These are phyloP conservation scores for Cryptomeria japonica DNA, from an alignment of 75 land plant genomes.

Conservation along the genomic window DNA sequence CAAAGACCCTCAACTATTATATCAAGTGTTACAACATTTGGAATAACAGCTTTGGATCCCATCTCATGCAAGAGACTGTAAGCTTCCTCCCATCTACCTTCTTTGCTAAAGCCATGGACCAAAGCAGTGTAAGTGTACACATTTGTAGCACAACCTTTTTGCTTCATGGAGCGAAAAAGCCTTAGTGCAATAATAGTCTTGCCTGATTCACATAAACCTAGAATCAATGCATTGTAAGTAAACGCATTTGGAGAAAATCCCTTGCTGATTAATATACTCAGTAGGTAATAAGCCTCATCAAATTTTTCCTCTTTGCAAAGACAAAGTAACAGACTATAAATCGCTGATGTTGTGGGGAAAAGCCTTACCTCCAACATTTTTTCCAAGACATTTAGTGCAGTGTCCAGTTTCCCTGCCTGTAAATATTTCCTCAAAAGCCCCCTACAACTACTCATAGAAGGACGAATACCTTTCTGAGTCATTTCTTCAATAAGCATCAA, in stretches of 20 bases:
- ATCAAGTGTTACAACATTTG: constrained; percentile 40
- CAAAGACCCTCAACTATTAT: constrained; percentile 36
- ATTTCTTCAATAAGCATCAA: constrained; percentile 26
- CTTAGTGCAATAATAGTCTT: constrained; percentile 17
- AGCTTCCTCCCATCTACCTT: constrained; percentile 34
- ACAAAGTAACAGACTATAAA: constrained; percentile 18
- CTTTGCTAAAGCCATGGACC: constrained; percentile 33
- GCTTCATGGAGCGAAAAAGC: constrained; percentile 29
- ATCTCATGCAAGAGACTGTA: constrained; percentile 25
- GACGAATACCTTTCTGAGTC: constrained; percentile 22
- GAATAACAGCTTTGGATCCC: constrained; percentile 26
- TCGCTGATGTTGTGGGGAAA: constrained; percentile 9
- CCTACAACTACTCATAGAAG: constrained; percentile 22
- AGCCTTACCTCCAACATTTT: constrained; percentile 28
- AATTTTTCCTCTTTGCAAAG: constrained; percentile 19
- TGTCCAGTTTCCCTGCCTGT: constrained; percentile 16
- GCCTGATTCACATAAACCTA: constrained; percentile 39
- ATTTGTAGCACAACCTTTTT: constrained; percentile 31
- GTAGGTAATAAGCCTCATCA: constrained; percentile 23
- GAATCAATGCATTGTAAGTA: constrained; percentile 41
- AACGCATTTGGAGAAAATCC: constrained; percentile 23
- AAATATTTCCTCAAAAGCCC: constrained; percentile 29
- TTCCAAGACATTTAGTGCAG: constrained; percentile 17
- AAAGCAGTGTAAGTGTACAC: constrained; percentile 40
- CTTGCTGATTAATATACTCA: constrained; percentile 15